phyloP scores from a whole-genome alignment of 768 basidiomycete species.

The Xerocomellus chrysenteron region DNA sequence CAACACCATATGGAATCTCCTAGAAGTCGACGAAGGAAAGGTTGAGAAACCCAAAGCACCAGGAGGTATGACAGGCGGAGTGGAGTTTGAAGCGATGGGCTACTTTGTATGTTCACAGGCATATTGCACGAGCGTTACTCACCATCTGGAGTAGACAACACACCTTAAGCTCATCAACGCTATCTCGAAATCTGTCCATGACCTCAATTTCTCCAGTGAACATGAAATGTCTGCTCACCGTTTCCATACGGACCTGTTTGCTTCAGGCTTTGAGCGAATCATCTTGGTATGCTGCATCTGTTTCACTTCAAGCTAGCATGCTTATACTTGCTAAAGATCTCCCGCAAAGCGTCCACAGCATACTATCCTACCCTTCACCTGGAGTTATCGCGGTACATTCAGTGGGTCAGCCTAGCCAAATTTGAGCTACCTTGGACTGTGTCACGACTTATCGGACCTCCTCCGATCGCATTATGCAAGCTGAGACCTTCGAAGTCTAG shows the following conservation, averaged over 20 bases:
- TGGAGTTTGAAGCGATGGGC: slow-evolving; percentile 95
- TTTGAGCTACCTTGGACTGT: slow-evolving; percentile 83
- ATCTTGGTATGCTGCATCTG: slow-evolving; percentile 59
- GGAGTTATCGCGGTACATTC: slow-evolving; percentile 86
- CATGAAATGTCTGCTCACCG: slow-evolving; percentile 75
- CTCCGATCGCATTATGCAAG: slow-evolving; percentile 64
- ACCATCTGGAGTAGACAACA: slow-evolving; percentile 55
- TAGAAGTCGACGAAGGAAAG: slow-evolving; percentile 77
- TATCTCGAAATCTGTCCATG: slow-evolving; percentile 63
- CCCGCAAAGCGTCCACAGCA: slow-evolving; percentile 90
- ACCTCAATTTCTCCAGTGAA: slow-evolving; percentile 63
- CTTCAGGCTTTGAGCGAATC: slow-evolving; percentile 89
- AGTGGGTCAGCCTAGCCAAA: slow-evolving; percentile 59
- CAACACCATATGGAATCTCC: slow-evolving; percentile 86
- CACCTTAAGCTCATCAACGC: slow-evolving; percentile 88
- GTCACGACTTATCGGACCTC: slow-evolving; percentile 74
- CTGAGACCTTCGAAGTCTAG: slow-evolving; percentile 14
- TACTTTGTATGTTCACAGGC: slow-evolving; percentile 71
- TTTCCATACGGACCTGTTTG: slow-evolving; percentile 86
- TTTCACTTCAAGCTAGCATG: background rate
- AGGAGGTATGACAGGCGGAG: slow-evolving; percentile 97
- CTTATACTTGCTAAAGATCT: slow-evolving; percentile 53
- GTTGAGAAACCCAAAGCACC: slow-evolving; percentile 93
- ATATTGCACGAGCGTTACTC: slow-evolving; percentile 8
- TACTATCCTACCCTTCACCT: slow-evolving; percentile 96